Evolutionary conservation across 305 asterid species (phyloP).

Genomic region (Stenogyne calaminthoides): DNA sequence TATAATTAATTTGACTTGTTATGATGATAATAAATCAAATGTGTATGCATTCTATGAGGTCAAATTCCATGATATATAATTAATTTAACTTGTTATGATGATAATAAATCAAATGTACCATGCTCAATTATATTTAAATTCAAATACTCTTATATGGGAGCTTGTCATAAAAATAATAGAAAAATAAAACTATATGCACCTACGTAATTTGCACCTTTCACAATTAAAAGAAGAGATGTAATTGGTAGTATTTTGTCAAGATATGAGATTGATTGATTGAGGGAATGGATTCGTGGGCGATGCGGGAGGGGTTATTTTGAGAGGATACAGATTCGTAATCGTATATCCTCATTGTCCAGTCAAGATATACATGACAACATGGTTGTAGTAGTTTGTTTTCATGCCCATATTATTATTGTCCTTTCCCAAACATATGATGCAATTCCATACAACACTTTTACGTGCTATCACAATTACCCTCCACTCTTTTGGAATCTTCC

Average conservation of each 20-base stretch:
- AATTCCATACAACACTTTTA: conserved; percentile 29
- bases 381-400: conserved; percentile 24
- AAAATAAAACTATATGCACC: too few relatives aligned
- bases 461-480: conserved; percentile 40
- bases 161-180: too few relatives aligned
- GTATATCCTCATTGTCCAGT: conserved; percentile 31
- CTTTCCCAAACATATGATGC: not conserved
- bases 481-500: conserved; percentile 43
- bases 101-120: too few relatives aligned
- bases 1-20: too few relatives aligned
- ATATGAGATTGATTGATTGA: conserved; percentile 12
- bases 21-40: too few relatives aligned
- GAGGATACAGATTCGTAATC: conserved; percentile 19
- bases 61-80: too few relatives aligned
- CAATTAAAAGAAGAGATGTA: not conserved
- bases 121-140: too few relatives aligned
- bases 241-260: not conserved
- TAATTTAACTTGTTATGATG: too few relatives aligned
- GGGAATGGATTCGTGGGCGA: conserved; percentile 3
- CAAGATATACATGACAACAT: conserved; percentile 4
- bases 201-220: not conserved
- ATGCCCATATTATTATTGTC: conserved; percentile 31
- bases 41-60: too few relatives aligned
- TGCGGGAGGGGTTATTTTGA: conserved; percentile 8
- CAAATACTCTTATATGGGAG: too few relatives aligned